Base-by-base conservation (phyloP, 2,329 filamentous ascomycete species). In the Fusarium verrucosum region DNA sequence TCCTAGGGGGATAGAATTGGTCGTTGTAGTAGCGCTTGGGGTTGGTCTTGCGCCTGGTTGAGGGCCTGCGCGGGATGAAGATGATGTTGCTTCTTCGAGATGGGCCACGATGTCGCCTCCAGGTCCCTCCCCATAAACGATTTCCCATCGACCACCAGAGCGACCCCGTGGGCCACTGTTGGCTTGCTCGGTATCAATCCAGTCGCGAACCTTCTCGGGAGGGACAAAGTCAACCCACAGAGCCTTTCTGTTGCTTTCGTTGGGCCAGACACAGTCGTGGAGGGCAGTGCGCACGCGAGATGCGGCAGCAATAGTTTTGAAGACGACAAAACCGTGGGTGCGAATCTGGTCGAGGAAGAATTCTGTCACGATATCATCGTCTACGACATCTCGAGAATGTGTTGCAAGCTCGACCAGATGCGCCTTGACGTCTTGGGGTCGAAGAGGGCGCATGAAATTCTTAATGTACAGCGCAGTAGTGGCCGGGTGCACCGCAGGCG, bases 191-290 rank as follows among this genome's bases (percentile, higher is more conserved):
- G 78, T 83, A 9, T 86, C 83, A 57, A 96, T 89, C 92, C 93
- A 98, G 22, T 85, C 84, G 14, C 80, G 75, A 5, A 96, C 83
- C 64, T 87, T 86, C 23, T 92, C 87, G 17, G 90, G 85, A 0
- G 94, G 94, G 19, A 98, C 84, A 74, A 95, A 98, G 75, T 99
- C 95, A 5, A 92, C 92, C 86, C 90, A 96, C 1, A 98, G 83
- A 1, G 88, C 84, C 75, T 95, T 96, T 28, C 95, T 86, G 67
- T 89, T 91, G 57, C 89, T 87, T 78, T 98, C 94, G 57, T 93
- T 87, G 1, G 94, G 94, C 92, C 94, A 98, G 32, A 93, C 85
- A 20, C 85, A 85, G 56, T 88, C 86, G 76, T 99, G 94, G 3
- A 98, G 81, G 4, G 85, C 85, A 10, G 87, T 84, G 44, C 94